Conservation (phyloP, 345 rosid species). For the Carallia pectinifolia region DNA sequence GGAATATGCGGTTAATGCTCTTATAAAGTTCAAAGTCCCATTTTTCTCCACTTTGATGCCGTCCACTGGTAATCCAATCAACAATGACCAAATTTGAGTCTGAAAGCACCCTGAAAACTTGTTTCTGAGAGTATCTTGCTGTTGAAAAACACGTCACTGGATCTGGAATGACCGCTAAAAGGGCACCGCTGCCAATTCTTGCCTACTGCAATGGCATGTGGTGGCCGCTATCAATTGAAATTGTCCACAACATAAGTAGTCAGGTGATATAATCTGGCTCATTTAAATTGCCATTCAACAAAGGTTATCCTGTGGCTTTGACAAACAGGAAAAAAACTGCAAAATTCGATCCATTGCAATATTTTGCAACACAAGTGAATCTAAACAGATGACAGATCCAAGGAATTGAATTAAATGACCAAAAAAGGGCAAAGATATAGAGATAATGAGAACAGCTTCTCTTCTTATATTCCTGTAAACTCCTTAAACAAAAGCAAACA, state of each 20-base stretch:
- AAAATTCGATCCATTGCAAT: background rate
- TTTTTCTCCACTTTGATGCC: constrained; percentile 83
- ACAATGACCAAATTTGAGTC: constrained; percentile 76
- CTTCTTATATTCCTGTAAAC: background rate
- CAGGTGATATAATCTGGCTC: background rate
- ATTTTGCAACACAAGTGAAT: background rate
- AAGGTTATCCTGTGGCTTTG: background rate
- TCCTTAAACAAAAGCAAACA: background rate
- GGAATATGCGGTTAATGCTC: constrained; percentile 72
- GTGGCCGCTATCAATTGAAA: constrained; percentile 19
- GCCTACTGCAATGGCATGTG: constrained; percentile 58
- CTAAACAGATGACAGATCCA: background rate
- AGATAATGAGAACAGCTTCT: background rate
- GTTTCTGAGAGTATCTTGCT: constrained; percentile 83
- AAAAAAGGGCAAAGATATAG: background rate
- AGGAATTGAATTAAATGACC: background rate
- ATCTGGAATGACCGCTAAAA: constrained; percentile 78
- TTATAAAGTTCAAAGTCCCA: constrained; percentile 84
- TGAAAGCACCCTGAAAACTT: constrained; percentile 58
- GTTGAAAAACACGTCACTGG: constrained; percentile 93
- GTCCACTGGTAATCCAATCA: constrained; percentile 96
- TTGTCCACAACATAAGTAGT: background rate
- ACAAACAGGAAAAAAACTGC: background rate
- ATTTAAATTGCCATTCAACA: background rate
- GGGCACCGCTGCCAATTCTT: constrained; percentile 59